A percentile compares a stretch with the other conserved stretches of the same genome.
Conservation (phyloP, 2,329 filamentous ascomycete genomes). For the Arthrocladium fulminans region DNA sequence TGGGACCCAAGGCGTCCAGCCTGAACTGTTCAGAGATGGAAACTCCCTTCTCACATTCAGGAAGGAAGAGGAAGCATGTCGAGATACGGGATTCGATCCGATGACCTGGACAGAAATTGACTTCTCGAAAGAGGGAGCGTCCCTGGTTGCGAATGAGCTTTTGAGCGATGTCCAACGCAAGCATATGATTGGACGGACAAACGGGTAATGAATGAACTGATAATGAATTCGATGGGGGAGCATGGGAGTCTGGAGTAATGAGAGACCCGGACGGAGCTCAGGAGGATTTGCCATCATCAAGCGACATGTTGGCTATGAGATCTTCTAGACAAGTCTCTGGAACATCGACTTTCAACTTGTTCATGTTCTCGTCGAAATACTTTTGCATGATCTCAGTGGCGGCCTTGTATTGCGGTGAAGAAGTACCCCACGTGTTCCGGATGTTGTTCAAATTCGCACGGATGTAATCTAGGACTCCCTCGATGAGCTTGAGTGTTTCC, state of each 20-base stretch:
- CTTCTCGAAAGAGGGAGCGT: not conserved
- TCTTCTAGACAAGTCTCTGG: not conserved
- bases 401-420: conserved; percentile 16
- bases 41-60: no score
- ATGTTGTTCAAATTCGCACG: conserved; percentile 18
- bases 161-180: not conserved
- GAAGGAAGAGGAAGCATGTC: no score
- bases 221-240: not conserved
- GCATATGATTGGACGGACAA: no score
- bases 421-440: conserved; percentile 15
- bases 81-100: no score
- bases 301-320: conserved; percentile 7
- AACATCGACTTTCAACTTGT: conserved; percentile 7
- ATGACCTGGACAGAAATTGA: no score
- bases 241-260: not conserved
- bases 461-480: conserved; percentile 18
- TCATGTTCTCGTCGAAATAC: conserved; percentile 20
- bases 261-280: not conserved
- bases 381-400: conserved; percentile 17
- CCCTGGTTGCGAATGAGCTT: not conserved
- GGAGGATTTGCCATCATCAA: conserved; percentile 3
- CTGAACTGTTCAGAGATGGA: no score
- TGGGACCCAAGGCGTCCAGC: no score
- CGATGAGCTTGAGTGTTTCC: conserved; percentile 10
- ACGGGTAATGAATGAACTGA: not conserved